These are phyloP conservation scores for Penicillium canariense DNA, from an alignment of 495 filamentous ascomycete species.

Conservation along the genomic window DNA sequence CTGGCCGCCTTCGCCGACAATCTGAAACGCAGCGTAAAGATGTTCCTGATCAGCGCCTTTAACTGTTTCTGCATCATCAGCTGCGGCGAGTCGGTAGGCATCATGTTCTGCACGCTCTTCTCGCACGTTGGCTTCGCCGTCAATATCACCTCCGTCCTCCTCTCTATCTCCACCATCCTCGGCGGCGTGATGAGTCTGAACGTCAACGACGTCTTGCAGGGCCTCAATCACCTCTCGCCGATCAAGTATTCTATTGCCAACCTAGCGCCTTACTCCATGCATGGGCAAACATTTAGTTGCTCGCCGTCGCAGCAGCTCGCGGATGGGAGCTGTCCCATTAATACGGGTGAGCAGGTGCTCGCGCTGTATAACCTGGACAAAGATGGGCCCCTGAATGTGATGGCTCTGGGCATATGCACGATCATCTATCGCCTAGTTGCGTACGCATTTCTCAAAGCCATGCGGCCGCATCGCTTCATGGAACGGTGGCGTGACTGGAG, in stretches of 20 bases:
- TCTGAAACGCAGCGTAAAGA: constrained; percentile 54
- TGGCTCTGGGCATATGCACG: constrained; percentile 56
- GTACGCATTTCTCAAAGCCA: constrained; percentile 56
- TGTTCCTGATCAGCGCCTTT: constrained; percentile 65
- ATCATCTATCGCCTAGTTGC: constrained; percentile 64
- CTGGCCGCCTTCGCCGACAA: constrained; percentile 59
- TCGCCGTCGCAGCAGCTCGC: constrained; percentile 51
- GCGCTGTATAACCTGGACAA: constrained; percentile 60
- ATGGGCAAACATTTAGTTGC: constrained; percentile 58
- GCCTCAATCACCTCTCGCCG: constrained; percentile 66
- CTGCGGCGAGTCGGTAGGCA: constrained; percentile 72
- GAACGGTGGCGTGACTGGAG: constrained; percentile 30
- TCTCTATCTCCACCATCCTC: constrained; percentile 65
- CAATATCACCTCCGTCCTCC: constrained; percentile 61
- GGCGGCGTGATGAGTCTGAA: constrained; percentile 65
- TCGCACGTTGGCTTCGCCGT: constrained; percentile 71
- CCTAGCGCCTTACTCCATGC: constrained; percentile 57
- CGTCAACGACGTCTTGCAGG: constrained; percentile 63
- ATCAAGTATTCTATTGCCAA: constrained; percentile 65
- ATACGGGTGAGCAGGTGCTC: constrained; percentile 61
- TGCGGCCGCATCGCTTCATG: constrained; percentile 28
- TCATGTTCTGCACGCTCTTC: constrained; percentile 76
- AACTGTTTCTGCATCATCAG: constrained; percentile 70
- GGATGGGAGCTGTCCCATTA: constrained; percentile 57
- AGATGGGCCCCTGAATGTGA: constrained; percentile 54